Conservation (phyloP, 2,329 filamentous ascomycete species). For the Nigrograna mackinnonii region DNA sequence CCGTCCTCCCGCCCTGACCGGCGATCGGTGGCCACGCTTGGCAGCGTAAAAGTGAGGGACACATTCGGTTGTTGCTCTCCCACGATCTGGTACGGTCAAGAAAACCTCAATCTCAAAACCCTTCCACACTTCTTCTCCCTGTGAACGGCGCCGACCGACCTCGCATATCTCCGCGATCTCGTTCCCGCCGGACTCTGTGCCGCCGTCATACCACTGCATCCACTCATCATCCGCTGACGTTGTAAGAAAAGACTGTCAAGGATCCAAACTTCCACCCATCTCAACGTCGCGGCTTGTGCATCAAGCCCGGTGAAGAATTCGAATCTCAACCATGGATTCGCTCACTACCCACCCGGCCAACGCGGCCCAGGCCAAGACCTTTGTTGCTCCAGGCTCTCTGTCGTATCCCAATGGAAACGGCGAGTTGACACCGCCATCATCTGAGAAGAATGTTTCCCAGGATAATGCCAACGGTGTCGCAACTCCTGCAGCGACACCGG, state of each 20-base stretch:
- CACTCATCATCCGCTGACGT: conserved; percentile 24
- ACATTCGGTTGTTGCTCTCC: conserved; percentile 99
- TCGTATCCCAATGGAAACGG: conserved; percentile 84
- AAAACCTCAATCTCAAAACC: conserved; percentile 2
- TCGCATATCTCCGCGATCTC: conserved; percentile 35
- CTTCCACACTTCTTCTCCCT: conserved; percentile 7
- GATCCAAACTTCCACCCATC: conserved; percentile 7
- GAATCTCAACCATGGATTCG: conserved; percentile 80
- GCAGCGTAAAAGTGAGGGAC: conserved; percentile 71
- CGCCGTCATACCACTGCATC: conserved; percentile 20
- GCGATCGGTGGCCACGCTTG: conserved; percentile 31
- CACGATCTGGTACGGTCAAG: conserved; percentile 59
- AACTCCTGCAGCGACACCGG: conserved; percentile 91
- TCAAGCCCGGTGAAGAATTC: too few relatives aligned
- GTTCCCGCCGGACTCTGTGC: conserved; percentile 29
- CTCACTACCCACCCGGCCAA: conserved; percentile 91
- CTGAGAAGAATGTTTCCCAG: conserved; percentile 67
- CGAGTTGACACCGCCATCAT: conserved; percentile 80
- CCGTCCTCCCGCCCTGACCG: conserved; percentile 22
- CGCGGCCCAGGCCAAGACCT: conserved; percentile 88
- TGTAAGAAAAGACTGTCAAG: conserved; percentile 36
- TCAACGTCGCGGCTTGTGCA: conserved; percentile 16
- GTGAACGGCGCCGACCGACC: conserved; percentile 36
- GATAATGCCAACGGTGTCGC: conserved; percentile 69
- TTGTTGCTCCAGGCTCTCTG: conserved; percentile 88